Evolutionary conservation across 495 filamentous ascomycete genomes (phyloP).

Genomic region (Tuber magnatum): DNA sequence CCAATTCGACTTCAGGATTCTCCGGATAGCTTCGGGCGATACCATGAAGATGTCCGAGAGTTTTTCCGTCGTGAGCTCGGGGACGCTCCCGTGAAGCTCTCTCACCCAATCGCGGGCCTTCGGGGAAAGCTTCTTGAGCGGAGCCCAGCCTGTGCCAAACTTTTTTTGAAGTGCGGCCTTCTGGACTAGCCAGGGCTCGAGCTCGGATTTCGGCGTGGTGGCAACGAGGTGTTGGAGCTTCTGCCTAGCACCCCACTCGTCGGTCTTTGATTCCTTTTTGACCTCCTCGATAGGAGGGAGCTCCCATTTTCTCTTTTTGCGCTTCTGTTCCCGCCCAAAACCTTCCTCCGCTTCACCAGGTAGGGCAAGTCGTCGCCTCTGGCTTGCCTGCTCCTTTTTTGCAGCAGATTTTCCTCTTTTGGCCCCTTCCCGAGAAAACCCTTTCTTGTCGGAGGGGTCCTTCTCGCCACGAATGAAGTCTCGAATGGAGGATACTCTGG

Average conservation of each 20-base stretch:
- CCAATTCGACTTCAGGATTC: slow-evolving; percentile 85
- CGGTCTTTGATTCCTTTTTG: not conserved
- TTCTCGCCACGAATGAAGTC: not conserved
- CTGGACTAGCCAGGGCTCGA: slow-evolving; percentile 62
- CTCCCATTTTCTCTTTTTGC: slow-evolving; percentile 8
- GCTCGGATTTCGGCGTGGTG: not conserved
- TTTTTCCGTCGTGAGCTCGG: slow-evolving; percentile 66
- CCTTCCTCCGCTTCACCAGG: not conserved
- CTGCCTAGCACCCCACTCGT: not conserved
- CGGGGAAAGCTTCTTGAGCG: slow-evolving; percentile 78
- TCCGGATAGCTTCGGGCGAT: slow-evolving; percentile 74
- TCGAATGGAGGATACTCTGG: not conserved
- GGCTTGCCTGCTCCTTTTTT: not conserved
- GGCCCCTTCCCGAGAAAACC: not conserved
- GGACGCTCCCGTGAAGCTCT: slow-evolving; percentile 64
- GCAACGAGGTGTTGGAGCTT: slow-evolving; percentile 24
- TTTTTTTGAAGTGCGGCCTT: slow-evolving; percentile 64
- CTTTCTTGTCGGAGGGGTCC: not conserved
- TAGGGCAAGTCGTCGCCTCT: not conserved
- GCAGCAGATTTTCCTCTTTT: not conserved
- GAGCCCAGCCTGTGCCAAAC: slow-evolving; percentile 66
- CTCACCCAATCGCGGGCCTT: slow-evolving; percentile 84
- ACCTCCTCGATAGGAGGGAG: slow-evolving; percentile 7
- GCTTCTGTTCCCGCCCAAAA: not conserved
- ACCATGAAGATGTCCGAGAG: slow-evolving; percentile 75